Conservation (phyloP, 768 basidiomycete genomes). For the Suillus cothurnatus region DNA sequence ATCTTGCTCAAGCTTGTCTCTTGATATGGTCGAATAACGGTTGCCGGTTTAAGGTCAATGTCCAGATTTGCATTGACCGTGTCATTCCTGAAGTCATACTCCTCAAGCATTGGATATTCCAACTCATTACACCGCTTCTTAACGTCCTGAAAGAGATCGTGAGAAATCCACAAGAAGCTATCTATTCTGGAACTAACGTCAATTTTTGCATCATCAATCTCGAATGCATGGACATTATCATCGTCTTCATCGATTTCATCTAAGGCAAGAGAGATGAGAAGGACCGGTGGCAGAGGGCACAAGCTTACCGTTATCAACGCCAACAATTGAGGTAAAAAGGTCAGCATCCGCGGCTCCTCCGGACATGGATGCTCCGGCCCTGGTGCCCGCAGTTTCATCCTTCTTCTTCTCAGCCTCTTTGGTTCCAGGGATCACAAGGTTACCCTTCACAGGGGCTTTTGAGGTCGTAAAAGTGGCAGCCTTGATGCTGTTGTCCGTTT, state of each 20-base stretch:
- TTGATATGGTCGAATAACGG: constrained; percentile 97
- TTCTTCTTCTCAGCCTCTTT: constrained; percentile 73
- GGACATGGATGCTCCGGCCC: constrained; percentile 31
- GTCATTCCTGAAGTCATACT: constrained; percentile 99
- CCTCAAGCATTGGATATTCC: constrained; percentile 97
- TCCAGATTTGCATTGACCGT: constrained; percentile 95
- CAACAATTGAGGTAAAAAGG: constrained; percentile 94
- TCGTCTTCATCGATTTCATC: constrained; percentile 98
- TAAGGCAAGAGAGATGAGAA: constrained; percentile 31
- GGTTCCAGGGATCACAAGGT: constrained; percentile 85
- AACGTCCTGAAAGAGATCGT: constrained; percentile 63
- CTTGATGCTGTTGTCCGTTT: constrained; percentile 74
- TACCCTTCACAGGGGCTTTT: constrained; percentile 82
- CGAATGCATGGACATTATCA: constrained; percentile 95
- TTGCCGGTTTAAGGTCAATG: constrained; percentile 97
- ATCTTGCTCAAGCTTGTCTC: constrained; percentile 98
- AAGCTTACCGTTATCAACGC: constrained; percentile 78
- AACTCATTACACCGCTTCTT: constrained; percentile 96
- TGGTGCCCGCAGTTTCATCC: constrained; percentile 50
- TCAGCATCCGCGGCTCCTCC: constrained; percentile 60
- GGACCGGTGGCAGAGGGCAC: neutral
- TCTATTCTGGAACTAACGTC: constrained; percentile 56
- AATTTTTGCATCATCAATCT: constrained; percentile 92
- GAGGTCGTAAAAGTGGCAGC: constrained; percentile 76
- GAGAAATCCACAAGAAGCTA: constrained; percentile 9